Evolutionary conservation across 352 stramenopile genomes (phyloP).

Genomic region (Globisporangium sylvaticum): DNA sequence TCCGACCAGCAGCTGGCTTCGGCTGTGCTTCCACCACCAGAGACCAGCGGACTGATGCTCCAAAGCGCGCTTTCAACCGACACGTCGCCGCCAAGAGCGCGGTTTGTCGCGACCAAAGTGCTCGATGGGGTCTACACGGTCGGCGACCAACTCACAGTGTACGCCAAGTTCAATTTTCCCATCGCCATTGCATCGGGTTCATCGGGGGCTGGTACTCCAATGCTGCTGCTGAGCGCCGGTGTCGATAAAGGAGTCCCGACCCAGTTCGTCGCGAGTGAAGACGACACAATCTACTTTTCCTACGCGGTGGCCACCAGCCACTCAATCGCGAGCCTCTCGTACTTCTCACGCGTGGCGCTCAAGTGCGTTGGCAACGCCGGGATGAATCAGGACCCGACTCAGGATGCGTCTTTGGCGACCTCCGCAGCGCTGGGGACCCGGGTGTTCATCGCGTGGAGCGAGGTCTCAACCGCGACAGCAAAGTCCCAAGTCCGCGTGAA

Average conservation of each 20-base stretch:
- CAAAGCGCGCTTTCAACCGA: conserved; percentile 29
- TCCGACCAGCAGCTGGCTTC: conserved; percentile 22
- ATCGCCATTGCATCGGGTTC: conserved; percentile 22
- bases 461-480: conserved; percentile 20
- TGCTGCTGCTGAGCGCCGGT: conserved; percentile 42
- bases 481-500: conserved; percentile 44
- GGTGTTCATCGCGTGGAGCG: conserved; percentile 50
- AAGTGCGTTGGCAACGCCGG: conserved; percentile 40
- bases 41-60: conserved; percentile 17
- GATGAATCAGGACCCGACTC: conserved; percentile 38
- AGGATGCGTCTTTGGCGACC: conserved; percentile 24
- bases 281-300: conserved; percentile 49
- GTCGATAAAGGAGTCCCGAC: conserved; percentile 18
- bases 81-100: conserved; percentile 31
- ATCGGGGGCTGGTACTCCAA: conserved; percentile 25
- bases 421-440: conserved; percentile 24
- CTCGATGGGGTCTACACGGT: conserved; percentile 45
- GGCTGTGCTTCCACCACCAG: conserved; percentile 31
- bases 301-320: conserved; percentile 36
- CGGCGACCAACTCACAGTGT: conserved; percentile 42
- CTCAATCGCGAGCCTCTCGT: conserved; percentile 38
- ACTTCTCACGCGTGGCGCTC: conserved; percentile 35
- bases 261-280: conserved; percentile 31
- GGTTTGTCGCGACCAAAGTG: conserved; percentile 31
- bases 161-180: conserved; percentile 33